Percentiles rank a stretch among this genome's conserved stretches.
These are phyloP conservation scores for Podaxis rugospora DNA, from an alignment of 768 basidiomycete species.

Conservation along the genomic window DNA sequence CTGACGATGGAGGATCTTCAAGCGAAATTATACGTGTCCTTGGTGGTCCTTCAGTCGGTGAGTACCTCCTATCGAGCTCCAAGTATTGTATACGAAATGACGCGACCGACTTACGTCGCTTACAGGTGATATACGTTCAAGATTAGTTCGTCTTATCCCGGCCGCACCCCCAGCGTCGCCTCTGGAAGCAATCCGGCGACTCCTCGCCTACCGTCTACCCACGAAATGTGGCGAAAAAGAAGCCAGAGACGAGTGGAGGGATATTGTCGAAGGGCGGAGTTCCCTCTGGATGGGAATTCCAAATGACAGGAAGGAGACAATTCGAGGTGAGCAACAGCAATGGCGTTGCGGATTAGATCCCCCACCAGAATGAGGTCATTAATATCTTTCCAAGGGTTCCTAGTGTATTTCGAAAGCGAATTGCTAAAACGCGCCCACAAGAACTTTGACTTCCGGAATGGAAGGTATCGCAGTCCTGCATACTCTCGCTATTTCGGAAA, in stretches of 20 bases:
- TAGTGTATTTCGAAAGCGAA: conserved; percentile 90
- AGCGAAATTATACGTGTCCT: conserved; percentile 92
- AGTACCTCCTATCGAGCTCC: conserved; percentile 9
- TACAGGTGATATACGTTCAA: conserved; percentile 82
- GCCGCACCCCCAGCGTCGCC: conserved; percentile 52
- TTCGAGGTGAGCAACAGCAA: conserved; percentile 58
- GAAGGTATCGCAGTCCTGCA: conserved; percentile 47
- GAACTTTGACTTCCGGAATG: conserved; percentile 90
- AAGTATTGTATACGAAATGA: background rate
- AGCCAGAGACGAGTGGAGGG: conserved; percentile 87
- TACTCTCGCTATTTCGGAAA: background rate
- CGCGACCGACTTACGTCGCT: background rate
- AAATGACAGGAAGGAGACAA: conserved; percentile 84
- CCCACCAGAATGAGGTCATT: background rate
- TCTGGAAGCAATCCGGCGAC: conserved; percentile 65
- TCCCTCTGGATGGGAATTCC: conserved; percentile 82
- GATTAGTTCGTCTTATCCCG: conserved; percentile 86
- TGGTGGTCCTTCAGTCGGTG: conserved; percentile 82
- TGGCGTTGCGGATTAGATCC: background rate
- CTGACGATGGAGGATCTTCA: conserved; percentile 94
- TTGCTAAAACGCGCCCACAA: conserved; percentile 87
- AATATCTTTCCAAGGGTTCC: conserved; percentile 54
- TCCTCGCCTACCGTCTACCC: conserved; percentile 81
- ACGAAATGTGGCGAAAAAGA: conserved; percentile 60
- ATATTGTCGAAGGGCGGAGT: conserved; percentile 86